Conservation (phyloP, 805 yeast genomes). For the Tetrapisispora pingtungensis region DNA sequence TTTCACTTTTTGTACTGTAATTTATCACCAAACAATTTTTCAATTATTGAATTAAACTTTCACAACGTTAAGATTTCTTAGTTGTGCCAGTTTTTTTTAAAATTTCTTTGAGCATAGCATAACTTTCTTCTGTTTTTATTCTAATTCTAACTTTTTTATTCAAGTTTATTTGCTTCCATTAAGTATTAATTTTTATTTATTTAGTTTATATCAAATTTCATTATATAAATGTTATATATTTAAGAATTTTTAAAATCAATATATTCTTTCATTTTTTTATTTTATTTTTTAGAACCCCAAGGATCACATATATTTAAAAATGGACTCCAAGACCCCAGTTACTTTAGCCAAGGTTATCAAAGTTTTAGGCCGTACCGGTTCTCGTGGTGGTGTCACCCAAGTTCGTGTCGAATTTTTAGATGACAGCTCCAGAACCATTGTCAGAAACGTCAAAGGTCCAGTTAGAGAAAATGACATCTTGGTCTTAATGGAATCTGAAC, state of each 20-base stretch:
- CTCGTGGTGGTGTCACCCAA: constrained; percentile 99
- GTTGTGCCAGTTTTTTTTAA: no score
- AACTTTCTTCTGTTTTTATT: no score
- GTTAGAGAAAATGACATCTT: constrained; percentile 97
- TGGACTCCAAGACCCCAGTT: constrained; percentile 68
- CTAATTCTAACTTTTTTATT: no score
- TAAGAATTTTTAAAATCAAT: background rate
- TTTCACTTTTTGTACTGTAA: no score
- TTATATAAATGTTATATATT: no score
- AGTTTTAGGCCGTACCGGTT: constrained; percentile 99
- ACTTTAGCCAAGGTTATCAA: constrained; percentile 99
- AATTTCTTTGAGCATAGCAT: background rate
- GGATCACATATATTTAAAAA: constrained; percentile 4
- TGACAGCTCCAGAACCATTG: constrained; percentile 89
- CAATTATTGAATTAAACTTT: background rate
- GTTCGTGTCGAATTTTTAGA: constrained; percentile 96
- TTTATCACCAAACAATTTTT: background rate
- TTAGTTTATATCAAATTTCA: no score
- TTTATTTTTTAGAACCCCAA: background rate
- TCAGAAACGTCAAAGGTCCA: constrained; percentile 97
- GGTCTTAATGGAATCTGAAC: constrained; percentile 99
- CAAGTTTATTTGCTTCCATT: no score
- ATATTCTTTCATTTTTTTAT: background rate
- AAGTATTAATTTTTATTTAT: no score
- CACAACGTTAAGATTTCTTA: no score